Base-by-base conservation (phyloP, 2,329 filamentous ascomycete species). In the Setomelanomma holmii region DNA sequence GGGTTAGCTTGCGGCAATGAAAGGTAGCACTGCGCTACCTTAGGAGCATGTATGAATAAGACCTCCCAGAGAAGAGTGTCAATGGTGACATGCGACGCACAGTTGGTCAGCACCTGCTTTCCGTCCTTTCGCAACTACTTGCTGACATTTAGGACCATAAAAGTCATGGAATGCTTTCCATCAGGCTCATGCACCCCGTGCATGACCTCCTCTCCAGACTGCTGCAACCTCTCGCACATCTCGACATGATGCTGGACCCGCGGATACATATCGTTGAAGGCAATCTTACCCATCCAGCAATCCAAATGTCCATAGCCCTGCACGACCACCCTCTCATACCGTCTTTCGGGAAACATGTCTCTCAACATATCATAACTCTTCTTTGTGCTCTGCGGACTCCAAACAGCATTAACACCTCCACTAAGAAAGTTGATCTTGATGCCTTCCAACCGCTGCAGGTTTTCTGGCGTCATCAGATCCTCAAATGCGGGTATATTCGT, bases 291-390 rank as follows among this genome's bases (percentile, higher is more conserved):
- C 80, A 87, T 86, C 83, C 83, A 86, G 62, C 81, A 82, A 72
- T 87, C 84, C 24, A 87, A 68, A 63, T 87, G 84, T 1, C 84
- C 84, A 61, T 86, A 86, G 5, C 81, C 82, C 1, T 79, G 78
- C 4, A 87, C 76, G 2, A 85, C 80, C 16, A 76, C 68, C 5
- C 84, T 74, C 17, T 76, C 73, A 66, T 86, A 87, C 58, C 78
- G 69, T 4, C 70, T 68, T 1, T 66, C 70, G 0, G 82, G 81
- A 62, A 86, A 86, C 0, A 71, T 70, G 49, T 83, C 77, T 39
- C 80, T 79, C 48, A 87, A 70, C 5, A 78, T 68, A 66, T 83
- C 80, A 53, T 84, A 85, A 3, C 81, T 82, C 52, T 71, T 75
- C 61, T 84, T 80, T 1, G 84, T 87, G 17, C 79, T 76, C 63